Evolutionary conservation across 2,329 filamentous ascomycete genomes (phyloP), one percentile per base, ranked within the genome.

Genomic region (Ceratocystiopsis brevicomis): DNA sequence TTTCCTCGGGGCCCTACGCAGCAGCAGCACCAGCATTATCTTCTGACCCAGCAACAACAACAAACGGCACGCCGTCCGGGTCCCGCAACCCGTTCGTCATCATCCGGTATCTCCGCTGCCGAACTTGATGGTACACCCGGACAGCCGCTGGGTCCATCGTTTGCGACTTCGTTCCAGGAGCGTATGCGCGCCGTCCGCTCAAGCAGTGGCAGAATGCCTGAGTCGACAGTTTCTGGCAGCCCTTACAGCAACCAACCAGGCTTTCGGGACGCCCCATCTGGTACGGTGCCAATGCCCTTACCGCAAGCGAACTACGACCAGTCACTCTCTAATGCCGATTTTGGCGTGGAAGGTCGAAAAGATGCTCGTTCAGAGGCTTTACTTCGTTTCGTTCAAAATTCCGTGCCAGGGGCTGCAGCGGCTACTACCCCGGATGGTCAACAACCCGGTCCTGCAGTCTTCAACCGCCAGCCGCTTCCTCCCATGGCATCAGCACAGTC

Each of bases 111-210:
- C 30, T 81, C 85, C 47, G 58, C 74, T 9, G 68, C 76, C 48
- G 84, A 92, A 54, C 63, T 86, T 39, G 76, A 83, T 49, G 69
- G 70, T 19, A 68, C 66, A 16, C 65, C 67, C 17, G 64, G 65
- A 38, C 66, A 62, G 39, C 62, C 66, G 30, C 70, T 76, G 50
- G 79, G 70, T 4, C 76, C 76, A 25, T 70, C 78, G 2, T 82
- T 83, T 56, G 77, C 79, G 5, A 79, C 77, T 0, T 72, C 74
- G 0, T 78, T 75, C 50, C 61, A 69, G 6, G 71, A 78, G 47
- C 69, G 74, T 38, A 76, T 78, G 46, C 67, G 65, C 45, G 73
- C 72, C 42, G 70, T 67, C 18, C 66, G 64, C 16, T 57, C 60
- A 12, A 54, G 44, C 37, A 56, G 57, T 9, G 10, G 8, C 25